A percentile compares a stretch with the other conserved stretches of the same genome.
These are phyloP conservation scores for Trichomonascaceae sp. DNA, from an alignment of 1,139 yeast species.

Conservation along the genomic window DNA sequence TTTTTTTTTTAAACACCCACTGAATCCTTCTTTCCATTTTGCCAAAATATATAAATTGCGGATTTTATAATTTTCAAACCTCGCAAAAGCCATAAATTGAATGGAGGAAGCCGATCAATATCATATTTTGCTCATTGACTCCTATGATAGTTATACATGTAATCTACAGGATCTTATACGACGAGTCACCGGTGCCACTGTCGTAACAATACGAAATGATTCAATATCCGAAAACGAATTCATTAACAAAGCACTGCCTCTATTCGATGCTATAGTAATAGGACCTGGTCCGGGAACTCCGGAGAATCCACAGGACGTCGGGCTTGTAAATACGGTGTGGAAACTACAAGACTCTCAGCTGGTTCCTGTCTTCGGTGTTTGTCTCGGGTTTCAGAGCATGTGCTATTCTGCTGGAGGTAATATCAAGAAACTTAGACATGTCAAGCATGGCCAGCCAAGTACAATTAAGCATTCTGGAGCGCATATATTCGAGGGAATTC, in stretches of 20 bases:
- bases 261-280: constrained; percentile 72
- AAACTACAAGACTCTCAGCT: constrained; percentile 20
- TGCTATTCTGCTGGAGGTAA: constrained; percentile 60
- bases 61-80: background rate
- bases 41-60: background rate
- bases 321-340: constrained; percentile 60
- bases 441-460: constrained; percentile 85
- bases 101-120: background rate
- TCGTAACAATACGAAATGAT: constrained; percentile 72
- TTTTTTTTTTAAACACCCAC: no score
- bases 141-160: constrained; percentile 90
- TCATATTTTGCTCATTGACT: constrained; percentile 67
- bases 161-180: constrained; percentile 67
- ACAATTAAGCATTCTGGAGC: constrained; percentile 33
- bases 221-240: constrained; percentile 42
- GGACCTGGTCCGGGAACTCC: constrained; percentile 99
- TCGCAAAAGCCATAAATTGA: background rate
- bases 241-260: constrained; percentile 32
- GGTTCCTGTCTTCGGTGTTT: constrained; percentile 81
- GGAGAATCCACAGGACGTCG: constrained; percentile 54
- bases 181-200: constrained; percentile 47
- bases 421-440: constrained; percentile 47
- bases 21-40: no score
- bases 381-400: constrained; percentile 86
- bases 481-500: constrained; percentile 24